Evolutionary conservation across 2,329 filamentous ascomycete genomes (phyloP), one percentile per base, ranked within the genome.

Genomic region (Alternaria atra): DNA sequence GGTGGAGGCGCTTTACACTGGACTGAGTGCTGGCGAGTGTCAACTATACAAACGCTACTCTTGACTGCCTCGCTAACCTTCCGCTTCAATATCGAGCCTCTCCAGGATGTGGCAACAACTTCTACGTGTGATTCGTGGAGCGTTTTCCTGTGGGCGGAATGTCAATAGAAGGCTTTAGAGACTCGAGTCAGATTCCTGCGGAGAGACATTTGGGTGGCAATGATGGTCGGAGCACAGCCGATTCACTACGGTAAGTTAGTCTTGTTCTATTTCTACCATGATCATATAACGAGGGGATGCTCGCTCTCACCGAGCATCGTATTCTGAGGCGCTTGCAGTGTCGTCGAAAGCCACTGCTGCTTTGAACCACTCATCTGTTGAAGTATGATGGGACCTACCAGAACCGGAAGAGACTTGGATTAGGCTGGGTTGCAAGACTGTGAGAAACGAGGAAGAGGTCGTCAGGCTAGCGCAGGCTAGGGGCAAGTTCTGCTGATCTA

Each of bases 351-450:
- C 51, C 40, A 43, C 17, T 25, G 39, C 8, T 8, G 27, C n/a
- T 6, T 32, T 13, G 30, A 53, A 8, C 51, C 51, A 53, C 12
- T 53, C 39, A 53, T 17, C 29, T 44, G n/a, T 27, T 23, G 8
- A 37, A 32, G 13, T 39, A 13, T n/a, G 39, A 17, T 53, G 29
- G 51, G 20, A 53, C 37, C 51, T 44, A 20, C 51, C 20, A 12
- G 25, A 43, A 25, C 29, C 23, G 39, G 39, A 42, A 27, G 4
- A 42, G 25, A n/a, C 17, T 20, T 53, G 17, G 15, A 32, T 1
- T 47, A 43, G 27, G 44, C 20, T 42, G 20, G 15, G 46, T 40
- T 51, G n/a, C 54, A 42, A 51, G 54, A 23, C 50, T 17, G 50
- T 5, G 32, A 40, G 34, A 29, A 13, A 40, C 15, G n/a, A 30